Conservation (phyloP, 179 eudicot species). For the Carnegiea gigantea region DNA sequence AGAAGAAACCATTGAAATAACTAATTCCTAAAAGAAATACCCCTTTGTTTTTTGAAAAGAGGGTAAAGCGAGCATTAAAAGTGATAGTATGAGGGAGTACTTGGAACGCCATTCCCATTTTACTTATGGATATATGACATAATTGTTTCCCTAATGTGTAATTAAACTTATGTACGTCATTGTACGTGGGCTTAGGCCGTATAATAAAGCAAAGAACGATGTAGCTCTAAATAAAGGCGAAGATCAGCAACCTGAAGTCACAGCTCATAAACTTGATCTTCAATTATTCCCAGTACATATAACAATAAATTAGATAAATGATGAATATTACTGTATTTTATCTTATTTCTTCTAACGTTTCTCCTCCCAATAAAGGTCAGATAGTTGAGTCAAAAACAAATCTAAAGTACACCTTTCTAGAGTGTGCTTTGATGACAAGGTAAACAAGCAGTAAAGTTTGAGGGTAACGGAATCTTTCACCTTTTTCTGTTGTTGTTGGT, state of each 20-base stretch:
- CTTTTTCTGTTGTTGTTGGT: neutral
- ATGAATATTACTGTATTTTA: neutral
- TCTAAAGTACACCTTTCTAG: neutral
- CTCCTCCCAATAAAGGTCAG: neutral
- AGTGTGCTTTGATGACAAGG: neutral
- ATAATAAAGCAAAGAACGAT: neutral
- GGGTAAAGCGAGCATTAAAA: too few relatives aligned
- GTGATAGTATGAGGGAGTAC: too few relatives aligned
- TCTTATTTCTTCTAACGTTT: neutral
- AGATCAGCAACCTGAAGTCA: neutral
- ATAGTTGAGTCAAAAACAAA: slow-evolving; percentile 19
- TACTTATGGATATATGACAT: too few relatives aligned
- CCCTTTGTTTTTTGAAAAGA: too few relatives aligned
- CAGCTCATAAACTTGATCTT: neutral
- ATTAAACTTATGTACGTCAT: too few relatives aligned
- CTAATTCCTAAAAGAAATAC: too few relatives aligned
- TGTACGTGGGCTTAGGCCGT: too few relatives aligned
- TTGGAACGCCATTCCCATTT: too few relatives aligned
- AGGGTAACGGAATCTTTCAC: slow-evolving; percentile 11
- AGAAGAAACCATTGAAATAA: too few relatives aligned
- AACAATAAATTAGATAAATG: neutral
- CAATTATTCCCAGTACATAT: neutral
- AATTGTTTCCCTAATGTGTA: too few relatives aligned
- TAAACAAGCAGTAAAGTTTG: neutral
- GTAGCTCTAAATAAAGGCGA: neutral